phyloP scores from a whole-genome alignment of 495 filamentous ascomycete genomes.

The Penicillium steckii region DNA sequence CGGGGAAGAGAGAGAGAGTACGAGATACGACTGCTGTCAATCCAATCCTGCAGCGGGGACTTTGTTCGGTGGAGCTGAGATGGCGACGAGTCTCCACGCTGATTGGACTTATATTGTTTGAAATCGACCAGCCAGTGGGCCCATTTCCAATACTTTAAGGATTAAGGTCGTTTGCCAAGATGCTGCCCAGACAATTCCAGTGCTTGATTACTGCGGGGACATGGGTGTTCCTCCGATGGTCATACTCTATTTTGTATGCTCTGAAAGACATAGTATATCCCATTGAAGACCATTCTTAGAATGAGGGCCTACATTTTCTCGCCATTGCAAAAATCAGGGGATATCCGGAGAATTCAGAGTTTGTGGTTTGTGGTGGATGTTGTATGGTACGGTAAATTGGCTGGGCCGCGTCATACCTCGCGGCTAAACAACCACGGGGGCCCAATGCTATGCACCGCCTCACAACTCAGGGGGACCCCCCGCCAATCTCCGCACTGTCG shows the following conservation, averaged over 20 bases:
- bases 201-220: too few relatives aligned
- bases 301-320: not conserved
- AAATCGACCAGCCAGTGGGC: not conserved
- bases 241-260: too few relatives aligned
- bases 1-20: constrained; percentile 4
- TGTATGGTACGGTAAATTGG: constrained; percentile 1
- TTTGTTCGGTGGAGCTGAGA: not conserved
- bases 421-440: not conserved
- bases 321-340: not conserved
- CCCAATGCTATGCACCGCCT: not conserved
- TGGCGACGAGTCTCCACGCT: not conserved
- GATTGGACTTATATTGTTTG: not conserved
- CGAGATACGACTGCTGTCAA: constrained; percentile 2
- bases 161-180: not conserved
- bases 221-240: too few relatives aligned
- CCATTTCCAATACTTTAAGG: not conserved
- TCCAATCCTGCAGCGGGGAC: not conserved
- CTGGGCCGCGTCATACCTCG: not conserved
- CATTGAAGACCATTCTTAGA: too few relatives aligned
- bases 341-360: not conserved
- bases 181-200: not conserved
- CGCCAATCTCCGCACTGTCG: too few relatives aligned
- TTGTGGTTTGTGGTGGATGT: not conserved
- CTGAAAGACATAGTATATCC: too few relatives aligned
- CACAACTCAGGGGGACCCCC: not conserved